Percentiles rank a stretch among this genome's conserved stretches.
Evolutionary conservation across 2,329 filamentous ascomycete genomes (phyloP).

Genomic region (Alternaria sp.): DNA sequence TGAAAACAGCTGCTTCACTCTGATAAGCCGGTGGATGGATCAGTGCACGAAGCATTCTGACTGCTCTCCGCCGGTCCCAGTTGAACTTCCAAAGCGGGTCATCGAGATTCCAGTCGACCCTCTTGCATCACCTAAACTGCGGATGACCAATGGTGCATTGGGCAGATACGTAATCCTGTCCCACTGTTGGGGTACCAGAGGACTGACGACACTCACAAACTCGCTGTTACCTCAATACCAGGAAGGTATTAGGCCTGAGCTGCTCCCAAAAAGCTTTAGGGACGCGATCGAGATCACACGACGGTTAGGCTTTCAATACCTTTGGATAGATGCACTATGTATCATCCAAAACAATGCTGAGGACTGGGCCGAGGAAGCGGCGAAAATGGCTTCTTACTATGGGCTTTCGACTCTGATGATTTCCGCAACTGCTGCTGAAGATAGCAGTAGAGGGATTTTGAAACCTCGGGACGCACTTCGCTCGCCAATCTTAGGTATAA

Average conservation of each 20-base stretch:
- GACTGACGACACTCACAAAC: not conserved
- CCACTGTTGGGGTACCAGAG: not conserved
- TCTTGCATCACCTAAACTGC: not conserved
- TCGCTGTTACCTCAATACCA: not conserved
- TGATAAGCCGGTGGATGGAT: not conserved
- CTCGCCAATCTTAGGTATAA: not conserved
- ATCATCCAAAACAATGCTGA: not conserved
- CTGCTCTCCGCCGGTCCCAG: not conserved
- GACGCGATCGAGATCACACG: not conserved
- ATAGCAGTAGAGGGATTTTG: not conserved
- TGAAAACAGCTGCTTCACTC: not conserved
- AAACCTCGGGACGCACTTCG: not conserved
- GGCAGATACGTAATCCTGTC: not conserved
- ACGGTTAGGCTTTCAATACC: not conserved
- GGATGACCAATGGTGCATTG: not conserved
- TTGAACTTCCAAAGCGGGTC: not conserved
- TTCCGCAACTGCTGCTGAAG: not conserved
- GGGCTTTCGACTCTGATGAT: not conserved
- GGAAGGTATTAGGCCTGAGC: not conserved
- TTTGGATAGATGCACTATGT: constrained; percentile 1
- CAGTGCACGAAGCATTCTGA: not conserved
- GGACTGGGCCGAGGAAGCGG: not conserved
- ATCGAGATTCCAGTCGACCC: not conserved
- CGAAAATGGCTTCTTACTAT: not conserved
- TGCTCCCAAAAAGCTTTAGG: not conserved